Evolutionary conservation across 2,329 filamentous ascomycete genomes (phyloP), one percentile per base, ranked within the genome.

Genomic region (Zalaria obscura): DNA sequence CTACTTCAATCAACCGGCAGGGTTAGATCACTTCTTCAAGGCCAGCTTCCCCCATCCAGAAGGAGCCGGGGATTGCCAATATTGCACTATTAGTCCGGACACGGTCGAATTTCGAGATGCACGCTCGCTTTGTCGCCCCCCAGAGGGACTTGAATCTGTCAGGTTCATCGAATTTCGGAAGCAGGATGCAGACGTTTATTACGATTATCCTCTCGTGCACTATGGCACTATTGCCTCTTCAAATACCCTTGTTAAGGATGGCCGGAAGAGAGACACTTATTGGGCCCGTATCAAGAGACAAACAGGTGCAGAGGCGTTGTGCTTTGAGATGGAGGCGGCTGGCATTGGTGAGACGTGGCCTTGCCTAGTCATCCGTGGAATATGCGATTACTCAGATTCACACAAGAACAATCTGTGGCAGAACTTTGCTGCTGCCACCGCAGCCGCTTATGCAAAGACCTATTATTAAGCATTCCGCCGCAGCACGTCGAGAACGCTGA

Each of bases 191-290:
- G n/a, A 32, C 6, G 29, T n/a, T 32, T n/a, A n/a, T n/a, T 5
- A 5, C 11, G 25, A 40, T 10, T 7, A 40, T 8, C 56, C 57
- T 28, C 44, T 7, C 0, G 43, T 67, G 0, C 59, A 64, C 37
- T 49, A 67, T 27, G 65, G 65, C 0, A 40, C 46, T 0, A 55
- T 68, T 2, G 65, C 54, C 3, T 66, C 62, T 1, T 62, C 56
- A 9, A 57, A 68, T 38, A 53, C 27, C 5, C 10, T 47, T 4
- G 38, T 47, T 8, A 47, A 42, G 27, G 41, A 47, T 36, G 45
- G 36, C 5, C 26, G 1, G 5, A 31, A 25, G 3, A 37, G 45
- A 27, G 42, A 47, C 28, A 27, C n/a, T 9, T 25, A 44, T 3
- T 34, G 38, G 4, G 31, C n/a, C 31, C 6, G 31, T 33, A n/a